These are phyloP conservation scores for Lepiota subincarnata DNA, from an alignment of 768 basidiomycete species.

Conservation along the genomic window DNA sequence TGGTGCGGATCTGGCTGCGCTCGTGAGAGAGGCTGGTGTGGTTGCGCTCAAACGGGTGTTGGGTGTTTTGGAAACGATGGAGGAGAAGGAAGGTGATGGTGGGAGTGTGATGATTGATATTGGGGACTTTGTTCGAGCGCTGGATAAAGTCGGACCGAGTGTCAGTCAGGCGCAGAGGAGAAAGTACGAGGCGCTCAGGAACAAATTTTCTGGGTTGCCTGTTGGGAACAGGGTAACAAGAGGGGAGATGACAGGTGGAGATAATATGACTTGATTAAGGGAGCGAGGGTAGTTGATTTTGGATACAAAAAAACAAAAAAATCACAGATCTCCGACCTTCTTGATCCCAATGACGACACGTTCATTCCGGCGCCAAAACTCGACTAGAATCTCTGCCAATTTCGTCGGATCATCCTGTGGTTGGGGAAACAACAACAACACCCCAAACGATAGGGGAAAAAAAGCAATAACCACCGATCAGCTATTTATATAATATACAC, in stretches of 20 bases:
- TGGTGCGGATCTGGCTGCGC: slow-evolving; percentile 85
- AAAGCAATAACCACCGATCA: no score
- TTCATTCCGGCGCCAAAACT: slow-evolving; percentile 92
- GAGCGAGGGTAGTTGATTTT: no score
- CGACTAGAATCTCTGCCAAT: slow-evolving; percentile 75
- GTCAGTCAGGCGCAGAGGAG: slow-evolving; percentile 76
- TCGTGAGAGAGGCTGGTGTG: slow-evolving; percentile 89
- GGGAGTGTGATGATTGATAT: slow-evolving; percentile 50
- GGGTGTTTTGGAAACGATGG: slow-evolving; percentile 64
- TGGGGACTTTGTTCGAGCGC: slow-evolving; percentile 69
- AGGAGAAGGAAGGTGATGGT: slow-evolving; percentile 22
- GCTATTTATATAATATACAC: no score
- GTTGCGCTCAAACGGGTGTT: slow-evolving; percentile 67
- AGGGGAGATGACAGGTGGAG: slow-evolving; percentile 24
- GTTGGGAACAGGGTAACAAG: slow-evolving; percentile 45
- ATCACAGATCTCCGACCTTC: slow-evolving; percentile 47
- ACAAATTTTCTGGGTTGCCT: slow-evolving; percentile 81
- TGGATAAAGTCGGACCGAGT: slow-evolving; percentile 82
- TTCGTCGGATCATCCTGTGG: slow-evolving; percentile 81
- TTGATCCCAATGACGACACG: slow-evolving; percentile 56
- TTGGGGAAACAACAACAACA: slow-evolving; percentile 2
- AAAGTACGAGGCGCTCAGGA: slow-evolving; percentile 76
- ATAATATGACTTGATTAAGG: no score
- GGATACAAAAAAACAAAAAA: no score
- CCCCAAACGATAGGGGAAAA: no score